Evolutionary conservation across 1,139 yeast genomes (phyloP).

Genomic region (Pichia sp.): DNA sequence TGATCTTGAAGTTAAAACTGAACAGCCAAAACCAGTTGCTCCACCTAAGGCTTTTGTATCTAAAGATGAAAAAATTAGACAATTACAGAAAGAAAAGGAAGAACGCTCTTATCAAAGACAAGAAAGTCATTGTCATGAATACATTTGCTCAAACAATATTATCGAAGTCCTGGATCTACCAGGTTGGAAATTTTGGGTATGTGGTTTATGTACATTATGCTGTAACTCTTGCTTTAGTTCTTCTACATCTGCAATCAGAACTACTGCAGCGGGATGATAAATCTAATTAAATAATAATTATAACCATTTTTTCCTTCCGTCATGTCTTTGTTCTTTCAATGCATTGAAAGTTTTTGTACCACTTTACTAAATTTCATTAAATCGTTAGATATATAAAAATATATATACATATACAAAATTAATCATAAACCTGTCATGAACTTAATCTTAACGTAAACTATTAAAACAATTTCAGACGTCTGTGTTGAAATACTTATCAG

Average conservation of each 20-base stretch:
- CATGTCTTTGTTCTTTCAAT: no score
- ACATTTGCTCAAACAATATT: conserved; percentile 18
- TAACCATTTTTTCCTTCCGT: no score
- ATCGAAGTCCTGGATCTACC: conserved; percentile 16
- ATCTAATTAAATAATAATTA: background rate
- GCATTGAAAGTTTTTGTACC: no score
- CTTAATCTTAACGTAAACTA: background rate
- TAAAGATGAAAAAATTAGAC: conserved; percentile 12
- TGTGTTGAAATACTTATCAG: conserved; percentile 6
- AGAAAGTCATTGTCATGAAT: conserved; percentile 27
- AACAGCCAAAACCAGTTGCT: conserved; percentile 9
- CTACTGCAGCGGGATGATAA: conserved; percentile 1
- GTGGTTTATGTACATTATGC: conserved; percentile 8
- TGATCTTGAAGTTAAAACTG: conserved; percentile 9
- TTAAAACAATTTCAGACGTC: no score
- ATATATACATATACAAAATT: no score
- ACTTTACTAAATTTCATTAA: no score
- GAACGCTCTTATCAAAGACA: conserved; percentile 15
- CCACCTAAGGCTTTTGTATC: conserved; percentile 11
- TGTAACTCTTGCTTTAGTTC: conserved; percentile 13
- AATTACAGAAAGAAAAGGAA: conserved; percentile 1
- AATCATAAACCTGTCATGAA: no score
- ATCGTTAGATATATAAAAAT: no score
- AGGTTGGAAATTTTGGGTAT: background rate
- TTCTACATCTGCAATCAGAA: conserved; percentile 11